Evolutionary conservation across 257 asterid genomes (phyloP).

Genomic region (Ballota nigra): DNA sequence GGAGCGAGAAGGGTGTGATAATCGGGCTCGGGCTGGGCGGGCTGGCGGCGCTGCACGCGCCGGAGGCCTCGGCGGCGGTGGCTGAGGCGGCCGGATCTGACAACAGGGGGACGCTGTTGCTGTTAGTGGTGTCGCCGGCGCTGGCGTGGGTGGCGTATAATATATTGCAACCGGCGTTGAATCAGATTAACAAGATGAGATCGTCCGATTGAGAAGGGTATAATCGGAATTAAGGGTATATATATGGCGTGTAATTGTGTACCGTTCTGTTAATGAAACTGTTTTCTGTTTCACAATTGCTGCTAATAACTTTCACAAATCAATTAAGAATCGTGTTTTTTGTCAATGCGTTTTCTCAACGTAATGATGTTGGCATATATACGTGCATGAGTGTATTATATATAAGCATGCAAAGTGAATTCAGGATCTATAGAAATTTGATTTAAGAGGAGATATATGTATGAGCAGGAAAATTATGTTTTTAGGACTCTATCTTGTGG

Average conservation of each 20-base stretch:
- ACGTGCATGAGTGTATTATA: too few species aligned
- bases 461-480: too few species aligned
- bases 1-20: conserved; percentile 55
- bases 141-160: conserved; percentile 76
- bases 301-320: not conserved
- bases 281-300: conserved; percentile 19
- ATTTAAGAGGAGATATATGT: too few species aligned
- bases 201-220: conserved; percentile 44
- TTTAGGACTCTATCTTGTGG: too few species aligned
- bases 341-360: too few species aligned
- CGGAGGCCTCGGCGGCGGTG: conserved; percentile 51
- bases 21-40: conserved; percentile 77
- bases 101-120: conserved; percentile 77
- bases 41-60: conserved; percentile 49
- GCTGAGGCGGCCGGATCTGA: conserved; percentile 58
- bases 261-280: conserved; percentile 20
- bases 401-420: too few species aligned
- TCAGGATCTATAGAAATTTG: too few species aligned
- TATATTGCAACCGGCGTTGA: conserved; percentile 90
- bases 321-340: not conserved
- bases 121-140: conserved; percentile 87
- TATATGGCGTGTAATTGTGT: conserved; percentile 27
- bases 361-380: too few species aligned
- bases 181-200: conserved; percentile 86
- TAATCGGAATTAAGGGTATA: not conserved